Base-by-base conservation (phyloP, 805 yeast species). In the Nadsonia fulvescens region DNA sequence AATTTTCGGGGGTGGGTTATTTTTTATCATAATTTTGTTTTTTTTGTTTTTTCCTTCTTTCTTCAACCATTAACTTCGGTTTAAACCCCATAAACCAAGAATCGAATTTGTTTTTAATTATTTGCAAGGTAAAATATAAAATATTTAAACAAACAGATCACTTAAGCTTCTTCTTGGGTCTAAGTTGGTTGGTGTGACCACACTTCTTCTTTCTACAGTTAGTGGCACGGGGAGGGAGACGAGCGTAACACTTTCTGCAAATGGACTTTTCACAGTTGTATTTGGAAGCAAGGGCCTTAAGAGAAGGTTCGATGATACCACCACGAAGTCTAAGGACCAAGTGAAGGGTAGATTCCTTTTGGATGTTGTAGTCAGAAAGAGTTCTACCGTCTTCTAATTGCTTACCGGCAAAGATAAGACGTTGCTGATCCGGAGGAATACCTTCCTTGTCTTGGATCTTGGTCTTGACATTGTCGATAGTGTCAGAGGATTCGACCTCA, bases 131-230 rank as follows among this genome's bases (percentile, higher is more conserved):
- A n/a, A n/a, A n/a, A n/a, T n/a, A n/a, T n/a, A n/a, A n/a, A n/a
- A n/a, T n/a, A n/a, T n/a, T n/a, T n/a, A n/a, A n/a, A n/a, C n/a
- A n/a, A n/a, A n/a, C n/a, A n/a, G n/a, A n/a, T 64, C 66, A 83
- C 72, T 83, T 82, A 61, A 81, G 73, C 83, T 86, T 86, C 92
- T 86, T 86, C 92, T 86, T 89, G 67, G 96, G 96, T 73, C 98
- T 82, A 66, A 89, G 79, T 72, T 89, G 98, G 75, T 89, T 89
- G 61, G 94, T 71, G 91, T 89, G 98, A 58, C 98, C 98, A 69
- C 98, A 89, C 76, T 89, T 89, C 81, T 95, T 82, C 96, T 89
- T 89, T 73, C 98, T 82, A 76, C 98, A 89, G 94, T 89, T 89
- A 66, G 96, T 89, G 53, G 98, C 98, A 78, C 96, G 91, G 66